Evolutionary conservation across 2,329 filamentous ascomycete species (phyloP).

Genomic region (Blumeria hordei): DNA sequence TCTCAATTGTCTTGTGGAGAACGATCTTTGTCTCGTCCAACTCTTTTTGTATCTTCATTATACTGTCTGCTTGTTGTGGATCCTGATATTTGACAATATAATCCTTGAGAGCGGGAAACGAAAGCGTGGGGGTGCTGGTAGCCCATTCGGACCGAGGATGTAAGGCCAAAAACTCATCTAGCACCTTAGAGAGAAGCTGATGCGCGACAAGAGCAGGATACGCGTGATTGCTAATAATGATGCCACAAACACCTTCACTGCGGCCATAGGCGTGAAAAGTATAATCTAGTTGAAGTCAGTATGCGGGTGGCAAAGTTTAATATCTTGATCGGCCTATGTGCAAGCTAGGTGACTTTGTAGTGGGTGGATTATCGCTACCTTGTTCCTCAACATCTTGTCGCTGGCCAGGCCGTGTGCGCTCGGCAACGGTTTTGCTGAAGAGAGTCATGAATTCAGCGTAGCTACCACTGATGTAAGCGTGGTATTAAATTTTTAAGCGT

Average conservation of each 20-base stretch:
- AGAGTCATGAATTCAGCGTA: constrained; percentile 52
- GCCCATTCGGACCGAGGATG: constrained; percentile 48
- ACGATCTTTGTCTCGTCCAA: constrained; percentile 95
- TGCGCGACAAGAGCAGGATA: constrained; percentile 64
- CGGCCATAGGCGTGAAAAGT: constrained; percentile 58
- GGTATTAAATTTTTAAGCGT: neutral
- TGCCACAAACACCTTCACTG: constrained; percentile 48
- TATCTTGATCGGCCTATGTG: neutral
- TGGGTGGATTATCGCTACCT: constrained; percentile 21
- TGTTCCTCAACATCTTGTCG: constrained; percentile 70
- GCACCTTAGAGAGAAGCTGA: constrained; percentile 61
- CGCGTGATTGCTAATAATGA: constrained; percentile 54
- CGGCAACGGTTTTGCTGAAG: constrained; percentile 69
- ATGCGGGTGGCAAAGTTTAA: neutral
- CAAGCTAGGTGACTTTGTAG: neutral
- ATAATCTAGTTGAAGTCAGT: constrained; percentile 25
- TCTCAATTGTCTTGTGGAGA: constrained; percentile 89
- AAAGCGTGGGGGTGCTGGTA: constrained; percentile 26
- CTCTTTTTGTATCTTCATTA: constrained; percentile 89
- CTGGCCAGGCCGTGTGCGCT: constrained; percentile 58
- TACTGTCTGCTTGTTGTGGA: constrained; percentile 69
- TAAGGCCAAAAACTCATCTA: constrained; percentile 65
- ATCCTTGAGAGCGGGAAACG: constrained; percentile 53
- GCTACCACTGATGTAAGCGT: constrained; percentile 9
- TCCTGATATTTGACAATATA: constrained; percentile 45